These are phyloP conservation scores for Diutina mesorugosa DNA, from an alignment of 1,139 yeast genomes.

Conservation along the genomic window DNA sequence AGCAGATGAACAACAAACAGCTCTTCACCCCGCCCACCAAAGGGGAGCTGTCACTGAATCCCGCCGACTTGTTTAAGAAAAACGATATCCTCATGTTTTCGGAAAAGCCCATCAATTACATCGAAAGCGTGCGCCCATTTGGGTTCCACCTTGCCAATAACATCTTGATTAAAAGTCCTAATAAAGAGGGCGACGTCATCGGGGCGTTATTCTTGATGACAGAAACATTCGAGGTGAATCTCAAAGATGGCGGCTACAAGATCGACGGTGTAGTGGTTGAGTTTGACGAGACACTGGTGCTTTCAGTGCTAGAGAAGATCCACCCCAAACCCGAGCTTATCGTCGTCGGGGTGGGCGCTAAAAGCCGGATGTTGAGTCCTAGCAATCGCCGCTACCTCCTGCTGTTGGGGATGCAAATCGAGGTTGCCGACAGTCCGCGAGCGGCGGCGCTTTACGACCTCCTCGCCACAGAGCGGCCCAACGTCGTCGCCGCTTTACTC, in stretches of 20 bases:
- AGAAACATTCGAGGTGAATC: slow-evolving; percentile 50
- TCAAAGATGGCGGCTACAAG: slow-evolving; percentile 23
- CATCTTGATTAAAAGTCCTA: slow-evolving; percentile 27
- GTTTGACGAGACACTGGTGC: slow-evolving; percentile 19
- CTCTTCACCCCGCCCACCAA: slow-evolving; percentile 21
- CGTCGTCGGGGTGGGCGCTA: slow-evolving; percentile 57
- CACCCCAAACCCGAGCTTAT: slow-evolving; percentile 73
- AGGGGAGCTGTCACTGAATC: slow-evolving; percentile 28
- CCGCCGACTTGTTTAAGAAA: slow-evolving; percentile 31
- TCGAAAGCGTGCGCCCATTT: slow-evolving; percentile 25
- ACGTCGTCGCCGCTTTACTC: slow-evolving; percentile 53
- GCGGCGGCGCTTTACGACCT: slow-evolving; percentile 67
- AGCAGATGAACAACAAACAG: slow-evolving; percentile 6
- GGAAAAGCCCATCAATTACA: slow-evolving; percentile 30
- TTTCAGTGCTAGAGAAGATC: slow-evolving; percentile 39
- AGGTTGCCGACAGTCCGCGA: slow-evolving; percentile 49
- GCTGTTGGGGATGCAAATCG: slow-evolving; percentile 53
- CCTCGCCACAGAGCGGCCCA: slow-evolving; percentile 69
- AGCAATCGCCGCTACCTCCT: slow-evolving; percentile 36
- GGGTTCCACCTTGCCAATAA: slow-evolving; percentile 31
- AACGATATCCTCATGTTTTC: slow-evolving; percentile 33
- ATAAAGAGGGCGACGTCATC: slow-evolving; percentile 25
- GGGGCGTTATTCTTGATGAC: slow-evolving; percentile 51
- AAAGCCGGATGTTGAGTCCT: slow-evolving; percentile 50
- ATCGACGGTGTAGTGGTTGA: slow-evolving; percentile 34